Percentiles rank a stretch among this genome's conserved stretches.
phyloP scores from a whole-genome alignment of 2,329 filamentous ascomycete species.

The Phialophora macrospora region DNA sequence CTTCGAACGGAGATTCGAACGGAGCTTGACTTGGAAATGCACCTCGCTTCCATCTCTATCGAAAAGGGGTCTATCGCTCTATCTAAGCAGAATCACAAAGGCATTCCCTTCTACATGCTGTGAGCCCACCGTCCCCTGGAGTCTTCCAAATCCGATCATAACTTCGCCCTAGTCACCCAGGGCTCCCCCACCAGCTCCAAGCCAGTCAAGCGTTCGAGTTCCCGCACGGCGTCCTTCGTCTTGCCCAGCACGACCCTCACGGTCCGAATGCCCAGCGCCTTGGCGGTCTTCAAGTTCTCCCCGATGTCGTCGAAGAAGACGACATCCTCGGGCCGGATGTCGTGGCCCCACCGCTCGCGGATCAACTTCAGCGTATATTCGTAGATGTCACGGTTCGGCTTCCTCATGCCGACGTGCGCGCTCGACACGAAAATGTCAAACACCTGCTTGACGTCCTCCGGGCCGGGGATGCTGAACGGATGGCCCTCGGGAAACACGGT shows the following conservation, averaged over 20 bases:
- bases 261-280: slow-evolving; percentile 74
- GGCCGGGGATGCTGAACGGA: slow-evolving; percentile 61
- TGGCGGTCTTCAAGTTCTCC: slow-evolving; percentile 83
- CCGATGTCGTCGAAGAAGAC: slow-evolving; percentile 95
- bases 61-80: not conserved
- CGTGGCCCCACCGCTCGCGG: slow-evolving; percentile 60
- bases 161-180: slow-evolving; percentile 6
- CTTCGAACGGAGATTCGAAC: not conserved
- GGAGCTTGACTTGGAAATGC: not conserved
- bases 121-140: not conserved
- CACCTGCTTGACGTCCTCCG: slow-evolving; percentile 64
- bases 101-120: not conserved
- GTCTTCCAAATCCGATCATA: not conserved
- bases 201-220: slow-evolving; percentile 77
- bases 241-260: slow-evolving; percentile 82
- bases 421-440: slow-evolving; percentile 91
- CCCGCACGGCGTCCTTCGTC: slow-evolving; percentile 78
- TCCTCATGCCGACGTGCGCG: slow-evolving; percentile 84
- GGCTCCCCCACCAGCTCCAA: slow-evolving; percentile 60
- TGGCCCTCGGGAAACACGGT: slow-evolving; percentile 81
- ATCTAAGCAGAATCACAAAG: not conserved
- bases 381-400: slow-evolving; percentile 85
- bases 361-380: slow-evolving; percentile 70
- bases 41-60: not conserved
- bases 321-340: slow-evolving; percentile 69